These are phyloP conservation scores for Kwoniella sp. DNA, from an alignment of 768 basidiomycete genomes.

Conservation along the genomic window DNA sequence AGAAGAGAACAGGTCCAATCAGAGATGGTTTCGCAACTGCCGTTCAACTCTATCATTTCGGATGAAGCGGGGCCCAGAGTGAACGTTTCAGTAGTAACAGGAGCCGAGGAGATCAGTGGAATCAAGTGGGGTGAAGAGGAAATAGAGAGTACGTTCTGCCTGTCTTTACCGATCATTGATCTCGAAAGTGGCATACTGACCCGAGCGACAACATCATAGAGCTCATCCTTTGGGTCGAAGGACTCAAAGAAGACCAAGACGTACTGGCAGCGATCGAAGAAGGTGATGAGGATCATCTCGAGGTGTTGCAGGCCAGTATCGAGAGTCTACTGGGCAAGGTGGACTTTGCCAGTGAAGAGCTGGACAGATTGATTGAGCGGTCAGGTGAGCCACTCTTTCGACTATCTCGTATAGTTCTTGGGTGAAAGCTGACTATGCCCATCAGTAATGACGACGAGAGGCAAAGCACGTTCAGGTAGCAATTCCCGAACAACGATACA, in stretches of 20 bases:
- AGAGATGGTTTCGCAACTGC: conserved; percentile 81
- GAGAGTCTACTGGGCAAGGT: conserved; percentile 74
- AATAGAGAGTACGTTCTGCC: conserved; percentile 66
- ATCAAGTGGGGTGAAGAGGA: conserved; percentile 72
- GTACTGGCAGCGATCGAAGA: conserved; percentile 32
- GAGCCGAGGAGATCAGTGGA: conserved; percentile 60
- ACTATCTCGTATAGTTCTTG: background rate
- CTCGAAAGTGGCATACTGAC: too few species aligned
- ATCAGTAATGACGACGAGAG: conserved; percentile 7
- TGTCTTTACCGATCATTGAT: background rate
- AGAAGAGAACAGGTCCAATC: conserved; percentile 81
- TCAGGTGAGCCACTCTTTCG: conserved; percentile 64
- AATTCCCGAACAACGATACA: conserved; percentile 14
- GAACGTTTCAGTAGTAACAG: conserved; percentile 75
- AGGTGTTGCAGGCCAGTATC: conserved; percentile 66
- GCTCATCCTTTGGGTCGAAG: conserved; percentile 36
- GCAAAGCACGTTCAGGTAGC: conserved; percentile 8
- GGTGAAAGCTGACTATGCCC: background rate
- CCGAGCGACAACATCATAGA: conserved; percentile 27
- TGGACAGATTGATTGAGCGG: conserved; percentile 83
- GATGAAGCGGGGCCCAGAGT: conserved; percentile 71
- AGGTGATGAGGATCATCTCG: conserved; percentile 60
- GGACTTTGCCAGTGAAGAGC: conserved; percentile 76
- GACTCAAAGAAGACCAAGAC: conserved; percentile 35
- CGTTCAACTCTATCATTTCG: conserved; percentile 82